Base-by-base conservation (phyloP, 1,139 yeast species). In the Kurtzmaniella natalensis region DNA sequence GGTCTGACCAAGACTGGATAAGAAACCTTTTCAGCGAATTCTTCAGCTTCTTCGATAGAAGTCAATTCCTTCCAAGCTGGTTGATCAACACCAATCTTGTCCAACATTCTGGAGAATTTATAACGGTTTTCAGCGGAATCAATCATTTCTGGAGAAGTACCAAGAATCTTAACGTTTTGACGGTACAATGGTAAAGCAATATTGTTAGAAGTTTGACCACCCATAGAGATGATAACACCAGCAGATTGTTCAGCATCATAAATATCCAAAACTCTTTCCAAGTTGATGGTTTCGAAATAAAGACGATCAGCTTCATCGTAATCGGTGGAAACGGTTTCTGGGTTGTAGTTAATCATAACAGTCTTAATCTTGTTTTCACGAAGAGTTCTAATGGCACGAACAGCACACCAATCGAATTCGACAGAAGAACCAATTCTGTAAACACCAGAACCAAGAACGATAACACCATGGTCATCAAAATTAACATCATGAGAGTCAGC, bases 31-130 rank as follows among this genome's bases (percentile, higher is more conserved):
- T 86, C 83, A 42, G 97, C 97, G 58, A 92, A 92, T 34, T 69
- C 79, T 62, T 87, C 94, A 38, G 98, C 98, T 59, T 92, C 98
- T 30, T 76, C 92, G 42, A 88, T 72, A 17, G 96, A 86, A 26
- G 97, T 88, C 52, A 92, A 78, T 66, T 92, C 98, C 64, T 89
- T 92, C 98, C 98, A 92, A 32, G 96, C 96, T 35, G 98, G 98
- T 67, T 92, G 98, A 65, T 92, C 98, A 46, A 92, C 97, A 38
- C 95, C 96, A 53, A 92, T 92, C 51, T 78, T 78, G 64, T 92
- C 98, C 70, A 92, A 76, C 94, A 92, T 89, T 68, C 96, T 85
- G 34, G 96, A 87, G 71, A 92, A 92, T 70, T 92, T 94, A 76
- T 88, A 89, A 69, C 98, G 79, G 65, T 92, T 89, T 70, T 92